Conservation (phyloP, 2,329 filamentous ascomycete species). For the Thielaviopsis populi region DNA sequence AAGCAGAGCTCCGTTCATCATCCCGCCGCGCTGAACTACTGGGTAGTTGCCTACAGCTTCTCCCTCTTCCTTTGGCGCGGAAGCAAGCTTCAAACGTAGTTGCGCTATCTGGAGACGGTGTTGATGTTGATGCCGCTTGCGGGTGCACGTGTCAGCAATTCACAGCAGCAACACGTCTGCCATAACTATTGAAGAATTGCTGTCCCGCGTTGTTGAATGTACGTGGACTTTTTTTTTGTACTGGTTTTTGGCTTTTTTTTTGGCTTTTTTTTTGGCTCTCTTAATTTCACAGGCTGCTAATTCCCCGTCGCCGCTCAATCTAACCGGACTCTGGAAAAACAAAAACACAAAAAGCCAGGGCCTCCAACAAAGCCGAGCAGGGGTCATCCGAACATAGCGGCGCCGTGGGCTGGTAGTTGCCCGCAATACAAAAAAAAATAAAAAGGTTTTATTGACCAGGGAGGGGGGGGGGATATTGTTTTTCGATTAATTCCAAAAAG, state of each 20-base stretch:
- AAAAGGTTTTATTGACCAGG: too few relatives aligned
- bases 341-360: not conserved
- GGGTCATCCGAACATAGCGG: slow-evolving; percentile 4
- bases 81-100: not conserved
- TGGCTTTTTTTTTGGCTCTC: too few relatives aligned
- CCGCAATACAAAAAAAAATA: not conserved
- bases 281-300: not conserved
- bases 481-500: too few relatives aligned
- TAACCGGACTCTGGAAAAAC: not conserved
- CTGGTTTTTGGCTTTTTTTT: too few relatives aligned
- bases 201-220: too few relatives aligned
- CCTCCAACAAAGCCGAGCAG: not conserved
- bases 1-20: not conserved
- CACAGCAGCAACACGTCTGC: too few relatives aligned
- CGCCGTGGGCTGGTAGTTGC: not conserved
- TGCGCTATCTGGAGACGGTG: not conserved
- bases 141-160: not conserved
- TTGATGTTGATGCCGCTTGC: not conserved
- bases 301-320: not conserved
- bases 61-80: not conserved
- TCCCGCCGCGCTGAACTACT: not conserved
- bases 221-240: too few relatives aligned
- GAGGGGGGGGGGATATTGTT: too few relatives aligned
- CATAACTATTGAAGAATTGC: too few relatives aligned
- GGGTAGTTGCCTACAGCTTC: not conserved